These are phyloP conservation scores for Hypoxylon sp. DNA, from an alignment of 2,329 filamentous ascomycete genomes.

Conservation along the genomic window DNA sequence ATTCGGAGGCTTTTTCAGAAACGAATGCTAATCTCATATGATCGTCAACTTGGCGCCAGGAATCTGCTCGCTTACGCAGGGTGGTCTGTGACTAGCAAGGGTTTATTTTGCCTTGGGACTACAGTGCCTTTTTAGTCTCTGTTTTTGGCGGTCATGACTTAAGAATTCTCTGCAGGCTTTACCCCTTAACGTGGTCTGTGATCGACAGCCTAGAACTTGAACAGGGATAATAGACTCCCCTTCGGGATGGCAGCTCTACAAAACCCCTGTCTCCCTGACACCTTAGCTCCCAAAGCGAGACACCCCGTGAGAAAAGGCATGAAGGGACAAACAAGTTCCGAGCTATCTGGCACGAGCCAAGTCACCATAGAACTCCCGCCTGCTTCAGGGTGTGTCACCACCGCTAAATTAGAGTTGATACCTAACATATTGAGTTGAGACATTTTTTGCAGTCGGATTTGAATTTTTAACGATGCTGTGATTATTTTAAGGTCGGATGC, in stretches of 20 bases:
- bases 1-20: conserved; percentile 47
- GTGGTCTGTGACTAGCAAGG: conserved; percentile 46
- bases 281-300: conserved; percentile 46
- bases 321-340: conserved; percentile 46
- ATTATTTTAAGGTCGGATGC: conserved; percentile 32
- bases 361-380: conserved; percentile 35
- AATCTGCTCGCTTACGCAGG: conserved; percentile 51
- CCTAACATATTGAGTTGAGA: conserved; percentile 35
- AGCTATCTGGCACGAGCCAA: conserved; percentile 48
- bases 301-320: conserved; percentile 48
- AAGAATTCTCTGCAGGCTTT: conserved; percentile 26
- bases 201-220: conserved; percentile 50
- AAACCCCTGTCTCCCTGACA: conserved; percentile 47
- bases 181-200: conserved; percentile 46
- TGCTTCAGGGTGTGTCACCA: conserved; percentile 29
- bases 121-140: conserved; percentile 33
- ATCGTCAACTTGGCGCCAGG: conserved; percentile 50
- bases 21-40: conserved; percentile 52
- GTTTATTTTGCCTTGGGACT: conserved; percentile 43
- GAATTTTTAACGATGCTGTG: conserved; percentile 14
- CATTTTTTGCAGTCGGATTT: conserved; percentile 32
- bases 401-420: conserved; percentile 23
- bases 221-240: conserved; percentile 42
- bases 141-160: conserved; percentile 37
- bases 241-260: conserved; percentile 43